Percentiles rank a stretch among this genome's conserved stretches.
These are phyloP conservation scores for Astrothelium macrocarpum DNA, from an alignment of 495 filamentous ascomycete genomes.

Conservation along the genomic window DNA sequence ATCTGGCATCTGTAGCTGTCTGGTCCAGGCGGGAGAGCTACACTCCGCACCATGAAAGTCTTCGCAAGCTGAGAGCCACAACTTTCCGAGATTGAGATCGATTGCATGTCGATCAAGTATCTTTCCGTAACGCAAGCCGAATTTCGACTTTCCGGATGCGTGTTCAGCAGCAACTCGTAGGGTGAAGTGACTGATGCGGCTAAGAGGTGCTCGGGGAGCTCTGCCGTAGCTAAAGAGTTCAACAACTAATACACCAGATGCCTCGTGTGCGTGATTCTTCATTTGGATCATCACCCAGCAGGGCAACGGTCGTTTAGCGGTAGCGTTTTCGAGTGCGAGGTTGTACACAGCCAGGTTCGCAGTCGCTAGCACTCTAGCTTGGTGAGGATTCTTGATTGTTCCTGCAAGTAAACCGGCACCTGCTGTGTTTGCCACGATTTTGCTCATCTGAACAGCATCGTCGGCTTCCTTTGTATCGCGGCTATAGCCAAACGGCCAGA, in stretches of 20 bases:
- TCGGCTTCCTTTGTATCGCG: background rate
- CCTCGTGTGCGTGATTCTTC: background rate
- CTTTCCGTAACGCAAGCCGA: background rate
- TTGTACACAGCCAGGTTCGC: background rate
- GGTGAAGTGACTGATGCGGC: background rate
- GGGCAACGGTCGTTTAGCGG: background rate
- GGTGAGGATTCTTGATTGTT: background rate
- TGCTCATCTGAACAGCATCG: background rate
- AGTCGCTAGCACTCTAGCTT: background rate
- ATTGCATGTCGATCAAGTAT: conserved; percentile 1
- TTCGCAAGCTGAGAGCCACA: conserved; percentile 5
- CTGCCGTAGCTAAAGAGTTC: background rate
- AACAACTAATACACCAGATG: background rate
- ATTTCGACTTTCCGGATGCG: background rate
- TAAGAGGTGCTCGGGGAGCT: background rate
- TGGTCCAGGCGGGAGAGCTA: conserved; percentile 1
- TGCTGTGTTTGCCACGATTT: background rate
- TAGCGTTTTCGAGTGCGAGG: background rate
- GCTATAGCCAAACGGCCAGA: background rate
- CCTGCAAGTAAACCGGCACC: too few relatives aligned
- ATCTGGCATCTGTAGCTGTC: background rate
- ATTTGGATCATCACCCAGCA: background rate
- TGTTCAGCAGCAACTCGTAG: conserved; percentile 1
- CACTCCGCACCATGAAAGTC: background rate
- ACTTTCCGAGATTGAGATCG: background rate